Evolutionary conservation across 2,329 filamentous ascomycete species (phyloP).

Genomic region (Epichloe hybrida): DNA sequence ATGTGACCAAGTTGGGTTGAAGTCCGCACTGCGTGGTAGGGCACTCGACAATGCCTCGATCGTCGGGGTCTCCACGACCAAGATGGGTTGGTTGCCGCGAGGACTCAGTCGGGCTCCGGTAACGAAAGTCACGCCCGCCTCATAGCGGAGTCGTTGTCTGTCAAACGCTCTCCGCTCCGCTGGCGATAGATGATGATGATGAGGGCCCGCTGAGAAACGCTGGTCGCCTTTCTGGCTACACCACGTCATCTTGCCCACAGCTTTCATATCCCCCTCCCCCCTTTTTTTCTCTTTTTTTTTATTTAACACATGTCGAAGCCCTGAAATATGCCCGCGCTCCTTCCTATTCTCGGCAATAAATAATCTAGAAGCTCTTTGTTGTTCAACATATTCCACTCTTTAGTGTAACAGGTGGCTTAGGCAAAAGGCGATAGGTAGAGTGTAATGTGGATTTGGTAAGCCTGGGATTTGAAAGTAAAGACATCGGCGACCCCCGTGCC

Average conservation of each 20-base stretch:
- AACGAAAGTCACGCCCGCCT: neutral
- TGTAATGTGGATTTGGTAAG: neutral
- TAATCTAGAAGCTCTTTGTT: neutral
- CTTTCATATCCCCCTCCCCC: neutral
- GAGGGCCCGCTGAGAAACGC: neutral
- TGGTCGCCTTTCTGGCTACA: neutral
- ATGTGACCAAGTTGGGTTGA: neutral
- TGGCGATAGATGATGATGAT: neutral
- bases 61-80: neutral
- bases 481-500: neutral
- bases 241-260: neutral
- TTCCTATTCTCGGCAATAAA: neutral
- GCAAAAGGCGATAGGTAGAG: neutral
- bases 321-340: neutral
- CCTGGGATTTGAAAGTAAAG: neutral
- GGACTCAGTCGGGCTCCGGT: neutral
- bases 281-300: neutral
- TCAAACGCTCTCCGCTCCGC: neutral
- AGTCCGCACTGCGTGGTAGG: neutral
- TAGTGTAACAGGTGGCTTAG: neutral
- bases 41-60: neutral
- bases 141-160: neutral
- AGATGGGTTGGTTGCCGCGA: neutral
- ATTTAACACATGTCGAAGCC: neutral
- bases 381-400: neutral